Base-by-base conservation (phyloP, 805 yeast genomes). In the Saccharomycopsis sp. region DNA sequence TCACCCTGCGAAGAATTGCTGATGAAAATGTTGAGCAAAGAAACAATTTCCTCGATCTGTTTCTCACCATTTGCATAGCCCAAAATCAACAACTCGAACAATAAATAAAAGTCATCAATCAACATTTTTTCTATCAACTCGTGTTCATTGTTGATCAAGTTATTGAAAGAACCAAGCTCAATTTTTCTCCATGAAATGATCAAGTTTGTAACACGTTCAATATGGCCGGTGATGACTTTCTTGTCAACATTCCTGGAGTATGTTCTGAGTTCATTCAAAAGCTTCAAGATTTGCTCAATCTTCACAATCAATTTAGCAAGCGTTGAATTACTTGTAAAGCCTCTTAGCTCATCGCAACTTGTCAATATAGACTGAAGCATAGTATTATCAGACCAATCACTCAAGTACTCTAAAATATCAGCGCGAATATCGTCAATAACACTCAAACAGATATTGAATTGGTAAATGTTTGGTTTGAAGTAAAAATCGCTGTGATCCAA, bases 321-420 rank as follows among this genome's bases (percentile, higher is more conserved):
- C 0, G 98, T 92, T 0, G 83, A 74, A 22, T 66, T 62, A 2
- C 77, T 65, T 0, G 94, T 73, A 52, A 66, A 80, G 3, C 59
- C 58, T 42, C 82, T 58, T 45, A 81, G 72, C 55, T 88, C 97
- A 12, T 67, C 60, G 48, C 82, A 71, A 6, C 79, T 75, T 45
- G 79, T 63, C 29, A 64, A 57, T 35, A 89, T 67, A 16, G 80
- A 85, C 43, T 70, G 78, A 38, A 92, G 61, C 0, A 95, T 86
- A 0, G 92, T 92, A 64, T 94, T 95, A 52, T 94, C 98, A 0
- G 97, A 96, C 95, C 96, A 92, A 53, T 77, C 75, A 19, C 59
- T 60, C 9, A 80, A 57, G 9, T 85, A 57, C 3, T 60, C 61
- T 5, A 56, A 48, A 3, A 76, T 74, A 1, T 73, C 56, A 3